Evolutionary conservation across 2,329 filamentous ascomycete genomes (phyloP).

Genomic region (Penicillium sp.): DNA sequence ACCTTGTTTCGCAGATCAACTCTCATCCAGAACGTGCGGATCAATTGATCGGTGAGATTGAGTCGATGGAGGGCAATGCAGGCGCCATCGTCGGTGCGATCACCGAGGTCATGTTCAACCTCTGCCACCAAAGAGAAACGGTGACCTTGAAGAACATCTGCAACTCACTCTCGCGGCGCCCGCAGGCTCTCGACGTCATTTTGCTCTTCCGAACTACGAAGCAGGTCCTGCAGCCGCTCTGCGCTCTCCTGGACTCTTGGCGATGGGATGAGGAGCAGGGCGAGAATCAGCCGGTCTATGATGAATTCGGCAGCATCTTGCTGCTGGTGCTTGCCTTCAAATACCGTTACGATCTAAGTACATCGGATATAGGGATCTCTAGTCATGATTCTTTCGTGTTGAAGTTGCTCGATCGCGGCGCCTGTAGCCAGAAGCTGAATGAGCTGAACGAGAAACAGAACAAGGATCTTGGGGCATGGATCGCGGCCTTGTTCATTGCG

Average conservation of each 20-base stretch:
- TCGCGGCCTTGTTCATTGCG: constrained; percentile 60
- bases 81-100: constrained; percentile 78
- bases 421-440: constrained; percentile 48
- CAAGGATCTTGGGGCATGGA: constrained; percentile 59
- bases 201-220: constrained; percentile 59
- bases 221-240: constrained; percentile 57
- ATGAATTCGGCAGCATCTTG: constrained; percentile 63
- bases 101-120: constrained; percentile 59
- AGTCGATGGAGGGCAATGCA: constrained; percentile 87
- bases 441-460: constrained; percentile 56
- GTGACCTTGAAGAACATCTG: constrained; percentile 62
- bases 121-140: constrained; percentile 60
- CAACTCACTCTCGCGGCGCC: constrained; percentile 55
- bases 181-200: constrained; percentile 57
- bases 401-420: constrained; percentile 50
- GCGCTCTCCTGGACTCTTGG: constrained; percentile 60
- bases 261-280: constrained; percentile 63
- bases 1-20: constrained; percentile 73
- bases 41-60: constrained; percentile 74
- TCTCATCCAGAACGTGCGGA: constrained; percentile 72
- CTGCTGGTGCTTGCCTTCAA: constrained; percentile 58
- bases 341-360: constrained; percentile 55
- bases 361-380: constrained; percentile 53
- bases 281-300: constrained; percentile 63
- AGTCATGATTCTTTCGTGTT: constrained; percentile 55